Conservation (phyloP, 2,329 filamentous ascomycete genomes). For the Penicillium rolfsii region DNA sequence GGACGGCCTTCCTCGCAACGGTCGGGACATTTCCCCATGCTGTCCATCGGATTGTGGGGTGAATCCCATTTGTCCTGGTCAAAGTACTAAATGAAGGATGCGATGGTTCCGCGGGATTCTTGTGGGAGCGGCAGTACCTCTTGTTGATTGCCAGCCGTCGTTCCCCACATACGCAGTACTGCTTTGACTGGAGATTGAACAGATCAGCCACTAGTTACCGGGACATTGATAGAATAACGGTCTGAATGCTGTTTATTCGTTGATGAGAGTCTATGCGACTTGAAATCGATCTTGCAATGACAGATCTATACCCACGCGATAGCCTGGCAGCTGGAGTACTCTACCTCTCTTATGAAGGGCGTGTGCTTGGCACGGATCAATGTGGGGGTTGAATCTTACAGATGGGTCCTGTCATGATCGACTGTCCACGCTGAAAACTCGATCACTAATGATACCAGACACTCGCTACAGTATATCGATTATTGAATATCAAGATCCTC, state of each 20-base stretch:
- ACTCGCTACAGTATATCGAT: no score
- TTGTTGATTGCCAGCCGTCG: background rate
- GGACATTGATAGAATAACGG: no score
- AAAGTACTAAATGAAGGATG: background rate
- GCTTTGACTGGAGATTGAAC: no score
- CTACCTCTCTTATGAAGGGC: no score
- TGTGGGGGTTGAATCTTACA: background rate
- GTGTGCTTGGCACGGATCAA: background rate
- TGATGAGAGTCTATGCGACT: background rate
- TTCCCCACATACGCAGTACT: background rate
- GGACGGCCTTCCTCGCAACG: background rate
- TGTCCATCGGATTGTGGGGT: background rate
- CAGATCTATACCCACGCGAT: background rate
- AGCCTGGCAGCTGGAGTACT: background rate
- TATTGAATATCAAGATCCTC: constrained; percentile 42
- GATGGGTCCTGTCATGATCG: background rate
- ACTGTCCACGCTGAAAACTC: background rate
- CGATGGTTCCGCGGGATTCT: background rate
- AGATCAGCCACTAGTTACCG: background rate
- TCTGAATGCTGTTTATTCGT: no score
- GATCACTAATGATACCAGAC: background rate
- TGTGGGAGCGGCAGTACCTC: background rate
- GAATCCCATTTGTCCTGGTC: background rate
- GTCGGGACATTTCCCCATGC: background rate
- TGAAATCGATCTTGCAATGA: background rate